Evolutionary conservation across 129 eudicot species (phyloP).

Genomic region (Escallonia rubra): DNA sequence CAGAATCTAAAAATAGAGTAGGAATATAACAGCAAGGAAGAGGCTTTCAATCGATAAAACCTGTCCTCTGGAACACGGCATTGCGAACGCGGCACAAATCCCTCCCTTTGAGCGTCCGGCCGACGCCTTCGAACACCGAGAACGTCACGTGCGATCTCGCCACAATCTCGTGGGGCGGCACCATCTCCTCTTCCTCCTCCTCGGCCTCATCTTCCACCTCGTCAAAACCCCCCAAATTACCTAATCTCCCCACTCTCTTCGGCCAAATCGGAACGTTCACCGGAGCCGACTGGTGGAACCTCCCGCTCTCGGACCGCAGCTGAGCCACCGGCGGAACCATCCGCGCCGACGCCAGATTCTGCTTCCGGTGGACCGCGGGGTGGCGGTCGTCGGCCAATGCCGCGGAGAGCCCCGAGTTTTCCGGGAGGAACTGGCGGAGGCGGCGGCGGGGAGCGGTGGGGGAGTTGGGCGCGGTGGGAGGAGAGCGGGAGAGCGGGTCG

Average conservation of each 20-base stretch:
- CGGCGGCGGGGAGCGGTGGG: conserved; percentile 12
- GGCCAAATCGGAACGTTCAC: conserved; percentile 87
- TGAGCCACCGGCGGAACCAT: conserved; percentile 29
- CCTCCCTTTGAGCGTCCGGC: conserved; percentile 85
- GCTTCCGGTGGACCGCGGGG: conserved; percentile 47
- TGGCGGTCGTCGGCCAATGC: conserved; percentile 50
- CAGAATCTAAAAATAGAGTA: too few relatives aligned
- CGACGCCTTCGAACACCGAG: conserved; percentile 88
- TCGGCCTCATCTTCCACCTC: conserved; percentile 40
- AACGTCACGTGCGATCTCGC: conserved; percentile 83
- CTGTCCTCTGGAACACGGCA: conserved; percentile 83
- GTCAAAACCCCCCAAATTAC: conserved; percentile 27
- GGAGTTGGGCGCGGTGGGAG: conserved; percentile 14
- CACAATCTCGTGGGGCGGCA: conserved; percentile 92
- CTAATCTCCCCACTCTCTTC: conserved; percentile 9
- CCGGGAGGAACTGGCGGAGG: conserved; percentile 9
- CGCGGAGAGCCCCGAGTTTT: conserved; percentile 68
- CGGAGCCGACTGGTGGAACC: conserved; percentile 75
- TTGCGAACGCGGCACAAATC: conserved; percentile 74
- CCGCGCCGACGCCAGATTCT: conserved; percentile 26
- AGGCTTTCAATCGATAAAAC: conserved; percentile 63
- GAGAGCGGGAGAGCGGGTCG: conserved; percentile 20
- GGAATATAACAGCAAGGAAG: too few relatives aligned
- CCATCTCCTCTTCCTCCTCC: conserved; percentile 46
- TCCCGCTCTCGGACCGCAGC: conserved; percentile 14